Base-by-base conservation (phyloP, 352 stramenopile species). In the Pythium brachiatum region DNA sequence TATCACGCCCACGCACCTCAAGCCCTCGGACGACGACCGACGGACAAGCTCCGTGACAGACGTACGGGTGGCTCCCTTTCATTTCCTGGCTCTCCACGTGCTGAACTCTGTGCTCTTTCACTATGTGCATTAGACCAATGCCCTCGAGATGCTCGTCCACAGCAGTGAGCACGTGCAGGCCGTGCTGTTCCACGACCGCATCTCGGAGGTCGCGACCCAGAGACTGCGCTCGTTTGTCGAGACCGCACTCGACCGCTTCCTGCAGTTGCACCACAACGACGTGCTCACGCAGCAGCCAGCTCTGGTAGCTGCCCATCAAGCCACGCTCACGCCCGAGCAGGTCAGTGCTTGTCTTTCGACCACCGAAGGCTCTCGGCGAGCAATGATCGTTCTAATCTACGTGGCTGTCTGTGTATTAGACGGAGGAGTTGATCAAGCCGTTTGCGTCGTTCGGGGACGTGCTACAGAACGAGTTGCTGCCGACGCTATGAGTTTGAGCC, bases 171-270 rank as follows among this genome's bases (percentile, higher is more conserved):
- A 52, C 20, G 62, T 90, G 43, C 83, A 92, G 36, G 81, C 70
- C 18, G 83, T 91, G 48, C 71, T 94, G 31, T 94, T 94, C 57
- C 83, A 94, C 57, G 83, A 92, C 48, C 78, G 81, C 20, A 39
- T 77, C 54, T 76, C 72, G 1, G 75, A 89, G 29, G 70, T 68
- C 44, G 73, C 78, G 12, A 76, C 69, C 1, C 70, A 66, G 20
- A 66, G 70, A 21, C 72, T 92, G 16, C 83, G 83, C 29, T 50
- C 60, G n/a, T 86, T 91, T 62, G 65, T 94, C 23, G 67, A 88
- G 48, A 66, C 67, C 15, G 68, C 91, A 53, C 64, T 86, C 21
- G 53, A 79, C 26, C 69, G 66, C 16, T 92, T 91, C 59, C 41
- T 68, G 2, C 44, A 82, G 25, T n/a, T 77, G 12, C 81, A 81